These are phyloP conservation scores for Secale cereale DNA, from an alignment of 176 grass and related monocot species.

Conservation along the genomic window DNA sequence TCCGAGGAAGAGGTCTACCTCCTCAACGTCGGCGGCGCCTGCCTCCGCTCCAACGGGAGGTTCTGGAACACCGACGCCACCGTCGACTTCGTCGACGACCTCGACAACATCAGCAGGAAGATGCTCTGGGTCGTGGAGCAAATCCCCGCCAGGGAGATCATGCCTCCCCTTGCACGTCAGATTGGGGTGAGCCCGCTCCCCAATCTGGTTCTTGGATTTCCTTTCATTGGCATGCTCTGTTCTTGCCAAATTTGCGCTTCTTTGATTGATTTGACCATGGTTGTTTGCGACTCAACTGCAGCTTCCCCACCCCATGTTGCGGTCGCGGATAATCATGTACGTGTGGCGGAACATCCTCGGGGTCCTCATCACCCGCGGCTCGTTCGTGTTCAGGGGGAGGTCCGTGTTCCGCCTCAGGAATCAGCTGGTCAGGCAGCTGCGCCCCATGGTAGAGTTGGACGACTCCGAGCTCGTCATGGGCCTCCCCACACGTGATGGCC, in stretches of 20 bases:
- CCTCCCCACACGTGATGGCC: background rate
- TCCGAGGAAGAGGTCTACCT: background rate
- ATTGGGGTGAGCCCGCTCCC: background rate
- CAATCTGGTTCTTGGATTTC: background rate
- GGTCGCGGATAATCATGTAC: background rate
- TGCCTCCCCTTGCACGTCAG: background rate
- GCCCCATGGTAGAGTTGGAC: too few relatives aligned
- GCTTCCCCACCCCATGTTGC: background rate
- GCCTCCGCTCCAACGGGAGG: conserved; percentile 13
- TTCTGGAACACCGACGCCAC: background rate
- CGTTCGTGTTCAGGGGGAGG: background rate
- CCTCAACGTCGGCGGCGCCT: background rate
- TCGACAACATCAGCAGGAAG: background rate
- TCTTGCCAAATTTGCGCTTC: too few relatives aligned
- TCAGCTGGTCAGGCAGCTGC: background rate
- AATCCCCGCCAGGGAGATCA: background rate
- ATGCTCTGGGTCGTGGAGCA: conserved; percentile 8
- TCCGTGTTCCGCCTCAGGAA: background rate
- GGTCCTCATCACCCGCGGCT: background rate
- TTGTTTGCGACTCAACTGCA: background rate
- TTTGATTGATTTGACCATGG: background rate
- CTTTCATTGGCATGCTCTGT: background rate
- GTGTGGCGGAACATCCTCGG: too few relatives aligned
- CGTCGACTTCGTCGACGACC: background rate
- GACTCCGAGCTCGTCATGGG: background rate